Evolutionary conservation across 192 early-diverging fungal species (phyloP).

Genomic region (Piromyces finnis): DNA sequence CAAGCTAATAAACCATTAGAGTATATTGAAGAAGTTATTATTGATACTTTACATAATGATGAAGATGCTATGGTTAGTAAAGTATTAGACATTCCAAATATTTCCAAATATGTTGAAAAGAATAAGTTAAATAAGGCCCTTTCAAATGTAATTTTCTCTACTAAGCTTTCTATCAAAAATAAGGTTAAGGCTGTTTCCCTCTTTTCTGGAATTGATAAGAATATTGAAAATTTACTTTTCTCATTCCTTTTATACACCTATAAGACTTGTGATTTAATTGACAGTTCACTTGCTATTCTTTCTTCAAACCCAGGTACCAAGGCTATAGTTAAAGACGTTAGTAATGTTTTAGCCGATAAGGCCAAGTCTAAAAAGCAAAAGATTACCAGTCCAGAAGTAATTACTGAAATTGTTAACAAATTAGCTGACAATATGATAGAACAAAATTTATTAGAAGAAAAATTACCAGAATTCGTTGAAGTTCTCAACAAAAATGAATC

Average conservation of each 20-base stretch:
- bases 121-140: background rate
- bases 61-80: conserved; percentile 16
- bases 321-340: background rate
- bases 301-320: background rate
- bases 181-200: background rate
- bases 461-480: background rate
- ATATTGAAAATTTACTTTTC: background rate
- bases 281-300: background rate
- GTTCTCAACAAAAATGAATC: background rate
- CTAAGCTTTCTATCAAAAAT: background rate
- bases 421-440: background rate
- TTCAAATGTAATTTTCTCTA: background rate
- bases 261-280: background rate
- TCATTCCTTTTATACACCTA: background rate
- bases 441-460: background rate
- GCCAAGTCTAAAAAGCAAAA: background rate
- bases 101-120: background rate
- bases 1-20: conserved; percentile 2
- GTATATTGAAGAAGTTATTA: conserved; percentile 24
- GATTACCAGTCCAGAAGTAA: background rate
- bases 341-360: background rate
- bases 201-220: background rate
- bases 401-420: background rate
- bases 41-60: conserved; percentile 29
- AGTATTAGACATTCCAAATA: background rate